Base-by-base conservation (phyloP, 331 rosid genomes). In the Saraca asoca region DNA sequence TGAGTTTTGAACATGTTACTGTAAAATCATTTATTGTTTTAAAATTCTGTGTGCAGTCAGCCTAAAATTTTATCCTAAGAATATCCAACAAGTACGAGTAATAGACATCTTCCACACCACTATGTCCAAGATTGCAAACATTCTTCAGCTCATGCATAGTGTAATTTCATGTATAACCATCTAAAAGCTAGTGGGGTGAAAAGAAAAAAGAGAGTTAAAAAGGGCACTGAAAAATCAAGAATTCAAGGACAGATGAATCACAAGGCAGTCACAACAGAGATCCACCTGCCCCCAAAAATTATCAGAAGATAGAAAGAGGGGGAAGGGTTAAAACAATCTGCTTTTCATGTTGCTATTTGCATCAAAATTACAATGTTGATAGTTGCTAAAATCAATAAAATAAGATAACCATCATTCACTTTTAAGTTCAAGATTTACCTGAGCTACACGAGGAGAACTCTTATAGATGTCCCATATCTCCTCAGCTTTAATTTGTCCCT, bases 381-480 rank as follows among this genome's bases (percentile, higher is more conserved):
- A 41, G 58, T 20, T 20, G 60, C 6, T 33, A 34, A n/a, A n/a
- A 56, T 53, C 10, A 60, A 39, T 7, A 55, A 52, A 64, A 58
- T 20, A 63, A 46, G 58, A 20, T 17, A 62, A 65, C 43, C 57
- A 58, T 16, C 45, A 62, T 54, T 52, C 51, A 35, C 46, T 49
- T 48, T 48, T 12, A 7, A 42, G 51, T 58, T 76, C 24, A 72
- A 68, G 80, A 69, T 57, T 58, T 77, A 90, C 98, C 98, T 89
- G 91, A 34, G 87, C 73, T 70, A 84, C 71, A 60, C 74, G 85
- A 64, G 89, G 88, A 54, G 87, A 78, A 63, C 69, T 79, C 68
- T 78, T 79, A 67, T 87, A 93, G 71, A 93, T 79, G 75, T 79
- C 71, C 95, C 98, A 85, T 51, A 93, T 93, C 67, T 93, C 94